Conservation (phyloP, 495 filamentous ascomycete species). For the Penicillium lividum region DNA sequence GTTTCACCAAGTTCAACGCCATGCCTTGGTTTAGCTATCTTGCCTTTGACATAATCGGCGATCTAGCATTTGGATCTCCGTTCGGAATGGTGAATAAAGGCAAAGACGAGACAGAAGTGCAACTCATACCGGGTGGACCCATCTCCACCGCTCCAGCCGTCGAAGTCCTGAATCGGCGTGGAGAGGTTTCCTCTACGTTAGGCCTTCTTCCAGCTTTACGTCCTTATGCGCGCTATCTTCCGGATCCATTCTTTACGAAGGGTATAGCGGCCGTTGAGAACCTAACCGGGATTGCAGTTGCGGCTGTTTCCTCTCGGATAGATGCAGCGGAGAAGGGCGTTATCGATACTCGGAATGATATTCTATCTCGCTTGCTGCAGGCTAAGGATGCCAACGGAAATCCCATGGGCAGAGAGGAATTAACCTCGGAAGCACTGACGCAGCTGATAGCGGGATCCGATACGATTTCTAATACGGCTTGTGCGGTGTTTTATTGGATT, state of each 20-base stretch:
- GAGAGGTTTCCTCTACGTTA: slow-evolving; percentile 40
- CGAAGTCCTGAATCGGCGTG: slow-evolving; percentile 40
- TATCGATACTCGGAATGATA: slow-evolving; percentile 56
- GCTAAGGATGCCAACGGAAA: slow-evolving; percentile 73
- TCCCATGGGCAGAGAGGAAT: slow-evolving; percentile 65
- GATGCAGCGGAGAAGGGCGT: slow-evolving; percentile 48
- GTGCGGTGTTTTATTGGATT: slow-evolving; percentile 73
- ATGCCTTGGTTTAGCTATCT: slow-evolving; percentile 86
- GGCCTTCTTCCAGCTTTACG: slow-evolving; percentile 38
- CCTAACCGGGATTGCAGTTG: slow-evolving; percentile 59
- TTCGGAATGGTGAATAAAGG: slow-evolving; percentile 45
- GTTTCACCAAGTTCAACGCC: slow-evolving; percentile 60
- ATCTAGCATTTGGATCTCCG: slow-evolving; percentile 39
- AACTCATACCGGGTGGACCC: slow-evolving; percentile 25
- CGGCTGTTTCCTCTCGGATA: slow-evolving; percentile 67
- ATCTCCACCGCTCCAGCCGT: slow-evolving; percentile 36
- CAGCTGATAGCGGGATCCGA: slow-evolving; percentile 81
- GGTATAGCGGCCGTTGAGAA: slow-evolving; percentile 39
- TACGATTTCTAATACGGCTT: slow-evolving; percentile 77
- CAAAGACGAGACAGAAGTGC: slow-evolving; percentile 50
- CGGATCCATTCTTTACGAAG: slow-evolving; percentile 42
- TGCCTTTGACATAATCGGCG: slow-evolving; percentile 59
- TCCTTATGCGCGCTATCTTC: slow-evolving; percentile 38
- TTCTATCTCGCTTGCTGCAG: slow-evolving; percentile 74
- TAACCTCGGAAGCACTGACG: slow-evolving; percentile 77